A percentile compares a stretch with the other conserved stretches of the same genome.
Evolutionary conservation across 2,329 filamentous ascomycete species (phyloP).

Genomic region (Trichoderma lentiforme): DNA sequence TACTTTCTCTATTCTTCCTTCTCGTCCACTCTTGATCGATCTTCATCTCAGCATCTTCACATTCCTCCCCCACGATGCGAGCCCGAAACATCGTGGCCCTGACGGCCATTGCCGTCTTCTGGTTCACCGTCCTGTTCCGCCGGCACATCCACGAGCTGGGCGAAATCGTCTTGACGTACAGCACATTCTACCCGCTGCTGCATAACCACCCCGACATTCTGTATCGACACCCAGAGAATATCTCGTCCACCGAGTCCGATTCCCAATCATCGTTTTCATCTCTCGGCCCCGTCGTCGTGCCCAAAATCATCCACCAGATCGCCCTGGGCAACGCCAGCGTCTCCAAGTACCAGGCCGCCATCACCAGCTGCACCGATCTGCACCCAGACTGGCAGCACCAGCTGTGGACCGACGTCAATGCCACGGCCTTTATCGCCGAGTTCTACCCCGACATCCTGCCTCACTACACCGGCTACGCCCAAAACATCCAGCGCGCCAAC

Average conservation of each 20-base stretch:
- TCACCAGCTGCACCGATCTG: constrained; percentile 22
- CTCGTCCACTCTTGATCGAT: not conserved
- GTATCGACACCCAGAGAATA: constrained; percentile 15
- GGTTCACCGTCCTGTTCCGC: constrained; percentile 12
- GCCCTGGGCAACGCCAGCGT: constrained; percentile 42
- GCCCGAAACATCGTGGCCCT: constrained; percentile 13
- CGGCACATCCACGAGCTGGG: constrained; percentile 17
- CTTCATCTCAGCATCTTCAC: not conserved
- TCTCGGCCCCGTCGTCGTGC: constrained; percentile 9
- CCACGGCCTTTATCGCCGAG: constrained; percentile 23
- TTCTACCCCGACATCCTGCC: constrained; percentile 24
- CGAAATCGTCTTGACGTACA: constrained; percentile 18
- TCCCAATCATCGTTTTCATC: not conserved
- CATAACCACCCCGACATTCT: constrained; percentile 13
- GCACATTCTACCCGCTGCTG: constrained; percentile 19
- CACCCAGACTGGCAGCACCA: constrained; percentile 25
- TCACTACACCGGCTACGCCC: constrained; percentile 23
- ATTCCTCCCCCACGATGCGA: constrained; percentile 8
- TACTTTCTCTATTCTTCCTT: not conserved
- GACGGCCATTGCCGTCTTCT: constrained; percentile 12
- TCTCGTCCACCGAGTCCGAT: not conserved
- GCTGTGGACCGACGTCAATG: constrained; percentile 27
- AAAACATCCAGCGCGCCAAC: constrained; percentile 27
- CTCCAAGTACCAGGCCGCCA: constrained; percentile 27
- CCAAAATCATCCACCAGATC: constrained; percentile 31